Conservation (phyloP, 108 stramenopile genomes). For the Nitzschia sp. region DNA sequence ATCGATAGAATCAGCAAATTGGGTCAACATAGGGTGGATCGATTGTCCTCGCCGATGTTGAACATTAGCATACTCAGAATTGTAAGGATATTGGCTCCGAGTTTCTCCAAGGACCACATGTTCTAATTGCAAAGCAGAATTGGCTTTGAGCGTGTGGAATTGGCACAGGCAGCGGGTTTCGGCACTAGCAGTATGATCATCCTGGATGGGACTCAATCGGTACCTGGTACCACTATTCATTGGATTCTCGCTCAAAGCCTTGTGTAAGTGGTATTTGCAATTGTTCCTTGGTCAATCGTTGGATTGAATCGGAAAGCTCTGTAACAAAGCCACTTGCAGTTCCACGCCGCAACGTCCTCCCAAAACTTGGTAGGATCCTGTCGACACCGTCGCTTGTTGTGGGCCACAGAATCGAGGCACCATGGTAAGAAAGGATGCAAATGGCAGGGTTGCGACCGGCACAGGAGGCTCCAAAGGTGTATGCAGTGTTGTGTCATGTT, state of each 20-base stretch:
- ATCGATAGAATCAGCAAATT: not conserved
- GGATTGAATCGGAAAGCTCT: constrained; percentile 79
- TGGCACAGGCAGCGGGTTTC: constrained; percentile 85
- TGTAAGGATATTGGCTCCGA: constrained; percentile 54
- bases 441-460: too few relatives aligned
- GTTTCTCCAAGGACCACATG: constrained; percentile 47
- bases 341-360: constrained; percentile 42
- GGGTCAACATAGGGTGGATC: constrained; percentile 40
- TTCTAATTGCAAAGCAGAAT: not conserved
- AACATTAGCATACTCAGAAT: constrained; percentile 65
- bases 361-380: constrained; percentile 25
- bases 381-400: constrained; percentile 77
- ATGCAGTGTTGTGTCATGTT: too few relatives aligned
- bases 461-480: too few relatives aligned
- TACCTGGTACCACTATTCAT: constrained; percentile 60
- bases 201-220: constrained; percentile 65
- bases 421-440: constrained; percentile 86
- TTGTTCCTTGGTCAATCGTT: constrained; percentile 11
- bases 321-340: constrained; percentile 82
- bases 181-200: constrained; percentile 71
- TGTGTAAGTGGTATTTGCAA: too few relatives aligned
- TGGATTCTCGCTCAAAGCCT: too few relatives aligned
- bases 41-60: constrained; percentile 47
- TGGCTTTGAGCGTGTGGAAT: constrained; percentile 43
- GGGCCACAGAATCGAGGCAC: constrained; percentile 88